phyloP scores from a whole-genome alignment of 495 filamentous ascomycete species.

The Aspergillus asperescens region DNA sequence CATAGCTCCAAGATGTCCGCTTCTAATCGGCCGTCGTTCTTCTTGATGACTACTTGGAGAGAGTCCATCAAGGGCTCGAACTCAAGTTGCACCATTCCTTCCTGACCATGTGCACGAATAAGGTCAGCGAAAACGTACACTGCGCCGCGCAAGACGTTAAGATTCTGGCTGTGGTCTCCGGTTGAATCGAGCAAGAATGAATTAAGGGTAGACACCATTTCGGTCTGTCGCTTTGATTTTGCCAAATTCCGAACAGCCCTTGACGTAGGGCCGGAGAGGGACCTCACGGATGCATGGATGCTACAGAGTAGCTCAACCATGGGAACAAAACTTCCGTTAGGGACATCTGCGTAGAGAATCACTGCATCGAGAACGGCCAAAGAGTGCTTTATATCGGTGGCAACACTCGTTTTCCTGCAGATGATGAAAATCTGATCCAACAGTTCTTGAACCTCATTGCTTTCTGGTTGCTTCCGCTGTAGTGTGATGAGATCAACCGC shows the following conservation, averaged over 20 bases:
- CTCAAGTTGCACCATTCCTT: constrained; percentile 55
- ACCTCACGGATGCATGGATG: constrained; percentile 68
- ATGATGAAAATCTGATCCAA: constrained; percentile 65
- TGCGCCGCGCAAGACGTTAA: constrained; percentile 61
- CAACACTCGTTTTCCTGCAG: constrained; percentile 67
- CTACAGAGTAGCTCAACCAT: constrained; percentile 78
- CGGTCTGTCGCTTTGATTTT: constrained; percentile 70
- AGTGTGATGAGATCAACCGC: constrained; percentile 77
- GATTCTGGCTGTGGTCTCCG: constrained; percentile 46
- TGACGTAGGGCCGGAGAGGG: constrained; percentile 67
- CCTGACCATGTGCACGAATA: constrained; percentile 48
- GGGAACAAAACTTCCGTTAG: constrained; percentile 56
- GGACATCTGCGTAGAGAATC: constrained; percentile 72
- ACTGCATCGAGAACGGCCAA: constrained; percentile 74
- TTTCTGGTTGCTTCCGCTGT: constrained; percentile 69
- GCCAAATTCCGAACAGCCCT: constrained; percentile 70
- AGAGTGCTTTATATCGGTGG: constrained; percentile 68
- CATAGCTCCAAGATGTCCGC: constrained; percentile 52
- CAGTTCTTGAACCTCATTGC: constrained; percentile 59
- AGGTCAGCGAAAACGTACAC: constrained; percentile 62
- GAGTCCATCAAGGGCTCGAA: constrained; percentile 52
- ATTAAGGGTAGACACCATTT: constrained; percentile 60
- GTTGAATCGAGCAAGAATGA: constrained; percentile 54
- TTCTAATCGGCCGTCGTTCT: constrained; percentile 48
- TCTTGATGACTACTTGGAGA: constrained; percentile 49